Evolutionary conservation across 768 basidiomycete genomes (phyloP), one percentile per base, ranked within the genome.

Genomic region (Pleurotus platypus): DNA sequence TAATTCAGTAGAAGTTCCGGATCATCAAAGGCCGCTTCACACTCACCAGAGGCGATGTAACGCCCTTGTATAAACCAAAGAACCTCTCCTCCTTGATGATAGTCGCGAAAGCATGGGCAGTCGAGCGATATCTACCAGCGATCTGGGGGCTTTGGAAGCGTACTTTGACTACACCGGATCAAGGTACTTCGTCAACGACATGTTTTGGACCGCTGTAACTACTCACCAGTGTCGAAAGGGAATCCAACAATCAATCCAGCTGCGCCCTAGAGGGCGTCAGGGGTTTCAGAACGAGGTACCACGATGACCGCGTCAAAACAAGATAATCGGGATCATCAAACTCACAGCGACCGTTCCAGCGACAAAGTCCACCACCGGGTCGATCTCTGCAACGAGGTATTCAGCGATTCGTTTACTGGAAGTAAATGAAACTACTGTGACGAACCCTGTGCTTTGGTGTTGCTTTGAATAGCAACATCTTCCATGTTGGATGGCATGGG

Each of bases 41-140:
- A 75, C 80, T 56, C 58, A 92, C 91, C 75, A 96, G 74, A 0
- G 93, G 94, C 11, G 92, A 92, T 0, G 81, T 75, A 24, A 93
- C 81, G 4, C 91, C 91, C 67, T 89, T 89, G 68, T 80, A 92
- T 43, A 92, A 70, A 0, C 90, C 87, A 35, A 74, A 59, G 47
- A 91, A 75, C 26, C 78, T 77, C 66, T 92, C 91, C 66, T 92
- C 89, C 8, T 78, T 77, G 2, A 87, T 63, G 56, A 93, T 92
- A 1, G 84, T 88, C 35, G 69, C 58, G 53, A 92, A 74, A 1
- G 90, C 86, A 67, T 86, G 72, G n/a, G 81, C 63, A 0, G 84
- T 88, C 5, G 86, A 86, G 18, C 67, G 73, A 63, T 93, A 92
- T 63, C 71, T 83, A 2, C 66, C 63, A 11, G 81, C 76, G 15